These are phyloP conservation scores for Suhomyces ambrosiae DNA, from an alignment of 1,139 yeast species.

Conservation along the genomic window DNA sequence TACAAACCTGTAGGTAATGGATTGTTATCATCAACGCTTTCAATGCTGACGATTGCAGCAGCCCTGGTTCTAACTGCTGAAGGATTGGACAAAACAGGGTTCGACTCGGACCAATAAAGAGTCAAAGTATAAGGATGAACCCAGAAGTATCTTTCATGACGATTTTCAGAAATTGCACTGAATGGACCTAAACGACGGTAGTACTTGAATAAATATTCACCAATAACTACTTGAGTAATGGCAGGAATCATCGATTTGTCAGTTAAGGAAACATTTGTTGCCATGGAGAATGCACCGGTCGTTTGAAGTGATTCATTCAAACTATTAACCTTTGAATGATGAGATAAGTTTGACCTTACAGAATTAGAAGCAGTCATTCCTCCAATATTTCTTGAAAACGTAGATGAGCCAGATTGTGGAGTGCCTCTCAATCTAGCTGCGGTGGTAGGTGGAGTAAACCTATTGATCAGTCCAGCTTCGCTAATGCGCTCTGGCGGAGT, in stretches of 20 bases:
- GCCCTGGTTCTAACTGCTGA: slow-evolving; percentile 69
- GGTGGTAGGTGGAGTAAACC: slow-evolving; percentile 21
- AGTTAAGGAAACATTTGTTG: slow-evolving; percentile 69
- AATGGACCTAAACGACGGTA: slow-evolving; percentile 77
- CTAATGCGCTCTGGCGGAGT: slow-evolving; percentile 15
- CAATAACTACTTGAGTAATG: slow-evolving; percentile 88
- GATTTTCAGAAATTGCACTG: slow-evolving; percentile 70
- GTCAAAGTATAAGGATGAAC: slow-evolving; percentile 92
- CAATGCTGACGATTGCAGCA: slow-evolving; percentile 78
- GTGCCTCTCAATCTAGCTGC: slow-evolving; percentile 17
- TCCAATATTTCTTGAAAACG: slow-evolving; percentile 13
- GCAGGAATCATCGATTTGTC: slow-evolving; percentile 82
- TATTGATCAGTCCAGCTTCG: slow-evolving; percentile 6
- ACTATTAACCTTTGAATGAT: slow-evolving; percentile 31
- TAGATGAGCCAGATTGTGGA: slow-evolving; percentile 16
- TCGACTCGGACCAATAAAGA: slow-evolving; percentile 82
- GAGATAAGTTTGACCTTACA: slow-evolving; percentile 36
- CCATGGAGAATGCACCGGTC: slow-evolving; percentile 52
- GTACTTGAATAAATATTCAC: slow-evolving; percentile 87
- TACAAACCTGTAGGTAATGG: slow-evolving; percentile 90
- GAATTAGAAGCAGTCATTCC: slow-evolving; percentile 27
- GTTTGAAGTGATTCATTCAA: slow-evolving; percentile 36
- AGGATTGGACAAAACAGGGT: slow-evolving; percentile 77
- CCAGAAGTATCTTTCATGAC: slow-evolving; percentile 96
- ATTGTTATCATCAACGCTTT: slow-evolving; percentile 79